These are phyloP conservation scores for Clavispora carvajalis DNA, from an alignment of 805 yeast species.

Conservation along the genomic window DNA sequence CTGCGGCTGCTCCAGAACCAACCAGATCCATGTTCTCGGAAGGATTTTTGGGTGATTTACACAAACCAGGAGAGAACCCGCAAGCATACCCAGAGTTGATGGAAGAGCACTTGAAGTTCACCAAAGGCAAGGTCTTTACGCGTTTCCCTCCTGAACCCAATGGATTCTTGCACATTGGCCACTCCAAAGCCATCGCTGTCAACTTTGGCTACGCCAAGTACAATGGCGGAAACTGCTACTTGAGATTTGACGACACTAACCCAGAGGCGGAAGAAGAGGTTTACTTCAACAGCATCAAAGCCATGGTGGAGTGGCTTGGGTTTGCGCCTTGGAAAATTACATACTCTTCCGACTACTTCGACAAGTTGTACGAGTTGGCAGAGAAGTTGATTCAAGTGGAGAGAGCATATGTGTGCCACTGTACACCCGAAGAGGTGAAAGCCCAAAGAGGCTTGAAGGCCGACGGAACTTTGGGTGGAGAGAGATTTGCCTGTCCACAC, in stretches of 20 bases:
- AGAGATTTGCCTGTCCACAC: slow-evolving; percentile 76
- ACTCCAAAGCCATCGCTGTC: slow-evolving; percentile 95
- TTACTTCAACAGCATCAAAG: slow-evolving; percentile 76
- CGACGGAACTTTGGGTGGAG: slow-evolving; percentile 93
- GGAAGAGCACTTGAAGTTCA: slow-evolving; percentile 71
- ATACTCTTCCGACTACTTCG: slow-evolving; percentile 93
- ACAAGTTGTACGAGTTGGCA: slow-evolving; percentile 80
- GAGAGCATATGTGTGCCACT: slow-evolving; percentile 87
- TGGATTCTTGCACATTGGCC: slow-evolving; percentile 96
- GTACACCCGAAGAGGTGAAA: slow-evolving; percentile 87
- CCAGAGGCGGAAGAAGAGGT: slow-evolving; percentile 98
- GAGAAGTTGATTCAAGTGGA: slow-evolving; percentile 68
- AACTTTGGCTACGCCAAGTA: slow-evolving; percentile 95
- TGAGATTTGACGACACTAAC: slow-evolving; percentile 95
- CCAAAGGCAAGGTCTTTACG: slow-evolving; percentile 80
- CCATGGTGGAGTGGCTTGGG: slow-evolving; percentile 91
- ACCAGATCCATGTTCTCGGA: slow-evolving; percentile 82
- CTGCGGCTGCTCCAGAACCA: slow-evolving; percentile 15
- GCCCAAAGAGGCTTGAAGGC: slow-evolving; percentile 84
- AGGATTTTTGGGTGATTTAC: slow-evolving; percentile 93
- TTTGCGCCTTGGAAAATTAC: slow-evolving; percentile 92
- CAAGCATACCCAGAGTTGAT: slow-evolving; percentile 84
- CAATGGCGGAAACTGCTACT: slow-evolving; percentile 81
- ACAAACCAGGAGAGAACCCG: slow-evolving; percentile 91
- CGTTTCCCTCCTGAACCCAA: slow-evolving; percentile 99